phyloP scores from a whole-genome alignment of 495 filamentous ascomycete genomes.

The Sabuloglossum arenarium region DNA sequence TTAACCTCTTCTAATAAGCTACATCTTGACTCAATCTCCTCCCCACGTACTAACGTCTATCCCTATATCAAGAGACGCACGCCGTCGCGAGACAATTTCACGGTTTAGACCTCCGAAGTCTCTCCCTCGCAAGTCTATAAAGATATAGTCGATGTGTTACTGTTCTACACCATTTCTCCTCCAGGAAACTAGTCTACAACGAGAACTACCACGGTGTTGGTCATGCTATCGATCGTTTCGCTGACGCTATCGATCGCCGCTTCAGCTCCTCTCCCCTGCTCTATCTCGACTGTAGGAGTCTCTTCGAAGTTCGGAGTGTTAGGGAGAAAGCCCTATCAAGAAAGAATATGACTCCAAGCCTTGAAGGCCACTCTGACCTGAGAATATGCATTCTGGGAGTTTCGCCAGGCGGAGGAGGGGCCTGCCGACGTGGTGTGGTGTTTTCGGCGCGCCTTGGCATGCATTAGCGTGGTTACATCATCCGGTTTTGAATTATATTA shows the following conservation, averaged over 20 bases:
- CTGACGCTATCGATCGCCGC: slow-evolving; percentile 9
- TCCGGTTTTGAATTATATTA: too few species aligned
- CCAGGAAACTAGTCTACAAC: slow-evolving; percentile 6
- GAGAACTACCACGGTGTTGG: slow-evolving; percentile 7
- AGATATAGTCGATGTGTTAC: slow-evolving; percentile 11
- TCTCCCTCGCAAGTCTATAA: slow-evolving; percentile 13
- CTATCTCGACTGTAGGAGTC: slow-evolving; percentile 9
- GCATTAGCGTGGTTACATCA: too few species aligned
- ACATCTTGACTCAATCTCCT: too few species aligned
- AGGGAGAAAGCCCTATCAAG: slow-evolving; percentile 3
- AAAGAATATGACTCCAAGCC: background rate
- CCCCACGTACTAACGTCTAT: too few species aligned
- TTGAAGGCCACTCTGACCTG: background rate
- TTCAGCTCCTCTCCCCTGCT: slow-evolving; percentile 11
- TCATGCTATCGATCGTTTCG: slow-evolving; percentile 10
- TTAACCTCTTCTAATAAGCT: too few species aligned
- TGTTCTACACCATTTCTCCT: slow-evolving; percentile 11
- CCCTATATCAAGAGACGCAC: slow-evolving; percentile 4
- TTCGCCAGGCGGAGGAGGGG: background rate
- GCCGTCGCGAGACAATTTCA: slow-evolving; percentile 11
- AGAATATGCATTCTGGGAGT: background rate
- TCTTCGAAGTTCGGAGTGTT: slow-evolving; percentile 12
- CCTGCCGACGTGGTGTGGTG: background rate
- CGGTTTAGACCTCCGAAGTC: slow-evolving; percentile 11
- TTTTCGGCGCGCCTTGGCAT: background rate